Evolutionary conservation across 768 basidiomycete species (phyloP), one percentile per base, ranked within the genome.

Genomic region (Leccinum longicurvipes): DNA sequence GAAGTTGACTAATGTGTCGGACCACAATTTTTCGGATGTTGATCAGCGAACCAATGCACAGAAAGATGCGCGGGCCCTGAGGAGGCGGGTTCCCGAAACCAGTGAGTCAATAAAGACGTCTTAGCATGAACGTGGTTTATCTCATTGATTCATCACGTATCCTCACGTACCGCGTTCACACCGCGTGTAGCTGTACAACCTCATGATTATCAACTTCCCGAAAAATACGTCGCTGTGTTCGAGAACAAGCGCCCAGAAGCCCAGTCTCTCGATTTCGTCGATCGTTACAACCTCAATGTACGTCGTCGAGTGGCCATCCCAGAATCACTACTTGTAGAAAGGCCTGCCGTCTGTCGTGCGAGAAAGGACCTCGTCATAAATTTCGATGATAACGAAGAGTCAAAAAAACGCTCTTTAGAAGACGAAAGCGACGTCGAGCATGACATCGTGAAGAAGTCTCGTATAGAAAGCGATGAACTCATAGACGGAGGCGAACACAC

Each of bases 401-500:
- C 72, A 60, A 66, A 59, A 57, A 79, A 82, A 68, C 79, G 80
- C 55, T 72, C 70, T 10, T 70, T 74, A 27, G 76, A 77, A 54
- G 77, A 78, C 36, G 76, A 76, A 51, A 77, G 77, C 42, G 77
- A 75, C 27, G 68, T 71, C 58, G 76, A 78, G 50, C 63, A 62
- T 47, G 74, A 76, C 57, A 72, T 72, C 58, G 61, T 73, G 19
- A 85, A 85, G 72, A 82, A 81, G 68, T 74, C 77, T 53, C 78
- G 81, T 54, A 71, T 80, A n/a, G 80, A 80, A 47, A 76, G 70
- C 34, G 77, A 79, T 45, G 77, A 79, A 21, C 66, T 75, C 50
- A 75, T 76, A 54, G 77, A 80, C 60, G 79, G 74, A 12, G 78
- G 79, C 44, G 80, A 80, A 61, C 78, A 79, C 57, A 72, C 74